phyloP scores from a whole-genome alignment of 2,329 filamentous ascomycete species.

The Ascochyta viciae-villosae region DNA sequence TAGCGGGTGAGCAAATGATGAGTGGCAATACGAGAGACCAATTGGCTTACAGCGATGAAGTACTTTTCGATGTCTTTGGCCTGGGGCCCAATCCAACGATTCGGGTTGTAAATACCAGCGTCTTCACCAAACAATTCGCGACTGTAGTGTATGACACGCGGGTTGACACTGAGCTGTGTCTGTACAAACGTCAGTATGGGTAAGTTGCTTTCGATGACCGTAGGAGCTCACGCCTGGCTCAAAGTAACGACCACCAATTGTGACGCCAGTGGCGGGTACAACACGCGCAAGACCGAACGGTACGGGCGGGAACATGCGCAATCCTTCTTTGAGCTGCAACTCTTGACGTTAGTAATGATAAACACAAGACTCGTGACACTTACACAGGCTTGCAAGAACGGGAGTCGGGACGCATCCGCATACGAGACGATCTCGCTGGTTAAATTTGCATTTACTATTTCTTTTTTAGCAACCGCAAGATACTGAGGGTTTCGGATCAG shows the following conservation, averaged over 20 bases:
- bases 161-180: conserved; percentile 11
- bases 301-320: conserved; percentile 43
- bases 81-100: conserved; percentile 12
- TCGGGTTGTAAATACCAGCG: conserved; percentile 5
- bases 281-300: conserved; percentile 41
- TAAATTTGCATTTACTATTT: conserved; percentile 14
- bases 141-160: conserved; percentile 12
- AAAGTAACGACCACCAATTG: conserved; percentile 22
- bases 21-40: background rate
- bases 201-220: background rate
- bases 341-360: background rate
- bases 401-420: background rate
- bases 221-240: background rate
- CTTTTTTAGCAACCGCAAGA: conserved; percentile 7
- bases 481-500: conserved; percentile 36
- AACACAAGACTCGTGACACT: background rate
- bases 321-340: conserved; percentile 44
- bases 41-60: conserved; percentile 27
- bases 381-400: conserved; percentile 16
- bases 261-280: conserved; percentile 41
- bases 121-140: conserved; percentile 4
- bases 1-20: background rate
- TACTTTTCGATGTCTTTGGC: conserved; percentile 24
- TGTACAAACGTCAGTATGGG: background rate
- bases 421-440: background rate